Base-by-base conservation (phyloP, 495 filamentous ascomycete genomes). In the Penicillium cosmopolitanum region DNA sequence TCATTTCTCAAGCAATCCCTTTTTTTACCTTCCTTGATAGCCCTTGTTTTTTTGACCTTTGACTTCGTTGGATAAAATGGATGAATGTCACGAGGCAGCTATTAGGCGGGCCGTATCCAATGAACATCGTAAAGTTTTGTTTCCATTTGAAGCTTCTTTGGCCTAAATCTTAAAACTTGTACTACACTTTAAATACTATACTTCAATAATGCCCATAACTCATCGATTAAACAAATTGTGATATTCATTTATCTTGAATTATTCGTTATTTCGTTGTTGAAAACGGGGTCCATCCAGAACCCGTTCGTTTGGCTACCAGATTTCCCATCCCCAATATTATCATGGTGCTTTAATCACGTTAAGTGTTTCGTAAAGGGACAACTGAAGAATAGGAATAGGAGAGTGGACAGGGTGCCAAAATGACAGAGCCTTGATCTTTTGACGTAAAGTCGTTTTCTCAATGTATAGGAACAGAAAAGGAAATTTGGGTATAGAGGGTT, bases 401-500 rank as follows among this genome's bases (percentile, higher is more conserved):
- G 9, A 44, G 15, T 44, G 15, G 16, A 9, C n/a, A 44, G 42
- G 42, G 5, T 18, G 42, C 5, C n/a, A 18, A 16, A n/a, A 44
- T 3, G 42, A 44, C 53, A 19, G 47, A 12, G 64, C 61, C 46
- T 48, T 15, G 34, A 52, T 59, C 65, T 64, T 66, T 70, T 64
- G 72, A 76, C 66, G 69, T 75, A 72, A 76, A 73, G 73, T 75
- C 67, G 63, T 12, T 42, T 53, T 36, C 15, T 53, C 36, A 42
- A 56, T 25, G 44, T 50, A 58, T 44, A 60, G 31, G 53, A 56
- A 53, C 34, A 51, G 23, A 34, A 58, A 55, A 48, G 66, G 59
- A 65, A 65, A 58, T 50, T 68, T 62, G 75, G 76, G 76, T 77
- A 78, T 80, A 78, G 71, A 77, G 73, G 77, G 77, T 80, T 80